Conservation (phyloP, 257 asterid genomes). For the Petrea volubilis region DNA sequence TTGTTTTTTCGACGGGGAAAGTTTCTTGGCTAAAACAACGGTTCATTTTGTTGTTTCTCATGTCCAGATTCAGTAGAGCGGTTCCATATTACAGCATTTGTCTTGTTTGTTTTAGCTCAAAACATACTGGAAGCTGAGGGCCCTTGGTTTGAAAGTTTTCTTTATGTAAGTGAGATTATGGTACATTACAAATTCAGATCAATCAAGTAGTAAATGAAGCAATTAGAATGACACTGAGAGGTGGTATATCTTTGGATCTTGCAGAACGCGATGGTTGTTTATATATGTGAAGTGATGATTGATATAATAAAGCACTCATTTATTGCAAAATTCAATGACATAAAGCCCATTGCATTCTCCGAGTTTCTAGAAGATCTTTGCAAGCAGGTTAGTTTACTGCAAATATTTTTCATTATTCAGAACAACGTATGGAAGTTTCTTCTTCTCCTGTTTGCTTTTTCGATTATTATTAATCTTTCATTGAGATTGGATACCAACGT, state of each 20-base stretch:
- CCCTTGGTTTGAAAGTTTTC: constrained; percentile 87
- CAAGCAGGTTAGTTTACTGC: constrained; percentile 67
- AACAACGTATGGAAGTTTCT: not conserved
- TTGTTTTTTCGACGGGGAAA: not conserved
- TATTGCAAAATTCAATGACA: constrained; percentile 89
- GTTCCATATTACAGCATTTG: constrained; percentile 91
- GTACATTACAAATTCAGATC: not conserved
- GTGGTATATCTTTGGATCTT: constrained; percentile 23
- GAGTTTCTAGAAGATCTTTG: constrained; percentile 95
- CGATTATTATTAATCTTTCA: not conserved
- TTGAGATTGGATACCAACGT: constrained; percentile 1
- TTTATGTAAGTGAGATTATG: constrained; percentile 56
- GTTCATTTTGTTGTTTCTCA: constrained; percentile 21
- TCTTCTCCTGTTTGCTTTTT: not conserved
- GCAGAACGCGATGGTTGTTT: constrained; percentile 95
- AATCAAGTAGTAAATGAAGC: not conserved
- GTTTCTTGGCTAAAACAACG: constrained; percentile 16
- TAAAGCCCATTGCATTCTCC: constrained; percentile 90
- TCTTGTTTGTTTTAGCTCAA: constrained; percentile 95
- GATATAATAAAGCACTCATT: constrained; percentile 93
- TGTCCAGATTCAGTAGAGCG: constrained; percentile 90
- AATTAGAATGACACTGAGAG: not conserved
- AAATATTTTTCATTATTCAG: not conserved
- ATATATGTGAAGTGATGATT: constrained; percentile 77
- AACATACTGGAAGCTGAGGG: constrained; percentile 95